phyloP scores from a whole-genome alignment of 176 grass and related monocot species.

The Lolium multiflorum region DNA sequence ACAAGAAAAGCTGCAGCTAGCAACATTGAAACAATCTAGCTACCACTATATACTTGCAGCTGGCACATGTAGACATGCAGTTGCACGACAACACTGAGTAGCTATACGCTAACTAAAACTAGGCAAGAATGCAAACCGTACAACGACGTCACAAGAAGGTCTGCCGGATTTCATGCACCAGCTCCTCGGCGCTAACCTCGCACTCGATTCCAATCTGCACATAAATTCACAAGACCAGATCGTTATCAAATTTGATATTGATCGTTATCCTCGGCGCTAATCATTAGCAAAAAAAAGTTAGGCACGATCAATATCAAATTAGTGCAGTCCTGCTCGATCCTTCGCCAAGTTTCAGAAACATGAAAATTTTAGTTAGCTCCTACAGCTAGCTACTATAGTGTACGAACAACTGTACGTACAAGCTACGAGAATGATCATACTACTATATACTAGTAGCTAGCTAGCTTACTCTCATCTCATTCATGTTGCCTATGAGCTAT shows the following conservation, averaged over 20 bases:
- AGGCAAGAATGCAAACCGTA: neutral
- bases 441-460: too few relatives aligned
- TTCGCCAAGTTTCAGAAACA: neutral
- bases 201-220: constrained; percentile 94
- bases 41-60: neutral
- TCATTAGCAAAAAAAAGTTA: too few relatives aligned
- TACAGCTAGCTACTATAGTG: too few relatives aligned
- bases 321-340: neutral
- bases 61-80: neutral
- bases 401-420: too few relatives aligned
- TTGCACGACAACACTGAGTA: neutral
- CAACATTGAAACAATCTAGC: neutral
- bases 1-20: neutral
- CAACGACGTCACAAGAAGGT: constrained; percentile 58
- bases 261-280: too few relatives aligned
- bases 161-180: constrained; percentile 74
- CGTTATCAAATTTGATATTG: too few relatives aligned
- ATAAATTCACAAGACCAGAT: neutral
- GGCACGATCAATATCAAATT: neutral
- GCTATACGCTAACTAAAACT: neutral
- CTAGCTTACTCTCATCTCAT: neutral
- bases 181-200: constrained; percentile 80
- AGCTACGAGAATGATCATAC: too few relatives aligned
- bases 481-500: neutral
- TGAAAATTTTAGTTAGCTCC: neutral